Evolutionary conservation across 805 yeast genomes (phyloP).

Genomic region (Yamadazyma endophytica): DNA sequence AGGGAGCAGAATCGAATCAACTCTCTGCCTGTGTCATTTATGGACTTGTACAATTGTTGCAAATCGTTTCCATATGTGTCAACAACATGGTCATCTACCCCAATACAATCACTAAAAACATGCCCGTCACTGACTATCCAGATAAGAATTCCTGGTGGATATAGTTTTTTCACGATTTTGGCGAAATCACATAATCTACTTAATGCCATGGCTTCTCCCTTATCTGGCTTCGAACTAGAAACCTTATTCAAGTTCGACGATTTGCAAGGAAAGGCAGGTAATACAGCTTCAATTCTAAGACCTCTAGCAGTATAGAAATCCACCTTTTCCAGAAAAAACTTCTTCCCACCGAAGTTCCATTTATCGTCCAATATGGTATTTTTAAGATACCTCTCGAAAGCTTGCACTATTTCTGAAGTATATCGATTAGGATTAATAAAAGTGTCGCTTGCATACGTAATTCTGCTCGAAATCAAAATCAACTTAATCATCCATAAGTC

Average conservation of each 20-base stretch:
- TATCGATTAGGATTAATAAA: slow-evolving; percentile 2
- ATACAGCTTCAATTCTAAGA: slow-evolving; percentile 48
- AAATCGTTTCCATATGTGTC: slow-evolving; percentile 44
- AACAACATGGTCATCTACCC: slow-evolving; percentile 55
- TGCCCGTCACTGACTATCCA: slow-evolving; percentile 64
- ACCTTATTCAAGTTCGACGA: slow-evolving; percentile 56
- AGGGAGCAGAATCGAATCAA: slow-evolving; percentile 30
- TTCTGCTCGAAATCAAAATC: slow-evolving; percentile 17
- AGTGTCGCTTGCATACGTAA: slow-evolving; percentile 13
- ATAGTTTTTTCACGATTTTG: slow-evolving; percentile 25
- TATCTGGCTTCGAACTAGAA: slow-evolving; percentile 46
- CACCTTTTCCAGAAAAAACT: slow-evolving; percentile 37
- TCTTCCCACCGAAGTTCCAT: slow-evolving; percentile 47
- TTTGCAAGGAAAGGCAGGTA: slow-evolving; percentile 66
- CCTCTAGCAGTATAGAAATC: slow-evolving; percentile 47
- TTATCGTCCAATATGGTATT: slow-evolving; percentile 44
- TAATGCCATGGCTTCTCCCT: slow-evolving; percentile 42
- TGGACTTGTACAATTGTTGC: slow-evolving; percentile 34
- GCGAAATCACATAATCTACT: slow-evolving; percentile 28
- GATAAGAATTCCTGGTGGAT: slow-evolving; percentile 52
- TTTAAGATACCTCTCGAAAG: slow-evolving; percentile 44
- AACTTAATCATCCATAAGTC: slow-evolving; percentile 32
- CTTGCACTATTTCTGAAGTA: slow-evolving; percentile 25
- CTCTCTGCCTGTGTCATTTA: slow-evolving; percentile 4
- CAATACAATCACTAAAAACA: slow-evolving; percentile 61